Base-by-base conservation (phyloP, 768 basidiomycete genomes). In the Boletus tylopilopsis region DNA sequence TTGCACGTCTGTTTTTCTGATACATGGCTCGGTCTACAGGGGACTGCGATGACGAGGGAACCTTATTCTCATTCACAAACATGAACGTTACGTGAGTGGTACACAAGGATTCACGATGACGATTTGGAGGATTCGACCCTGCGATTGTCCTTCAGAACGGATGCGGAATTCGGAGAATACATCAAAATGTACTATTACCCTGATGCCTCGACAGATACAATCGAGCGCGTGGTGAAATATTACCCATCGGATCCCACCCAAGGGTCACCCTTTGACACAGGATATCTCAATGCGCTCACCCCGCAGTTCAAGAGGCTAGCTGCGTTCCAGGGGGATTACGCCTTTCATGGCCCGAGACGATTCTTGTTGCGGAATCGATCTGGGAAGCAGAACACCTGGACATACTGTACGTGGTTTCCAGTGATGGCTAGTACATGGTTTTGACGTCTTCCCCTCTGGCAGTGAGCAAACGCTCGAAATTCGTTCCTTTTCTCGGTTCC, bases 211-310 rank as follows among this genome's bases (percentile, higher is more conserved):
- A 1, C 15, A 2, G 19, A 32, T 1, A 59, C 59, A 22, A 19
- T 74, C 4, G 55, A 64, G 13, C 46, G 58, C 12, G 38, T 78
- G n/a, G 47, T 54, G 49, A 19, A 1, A 3, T 23, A 54, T 41
- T 79, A 78, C 50, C 72, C 79, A 0, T 48, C 58, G 0, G 71
- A 76, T 42, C 57, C 71, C 2, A 61, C 66, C 1, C 56, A 72
- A 45, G 81, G 81, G 16, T 81, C 79, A 0, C 81, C 81, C 0
- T 84, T 76, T 53, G 70, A 70, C 47, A 82, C 81, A 0, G 71
- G 74, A 0, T 19, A 57, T 33, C 50, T 70, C 16, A 79, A 82
- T 47, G 68, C 70, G 0, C 50, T 76, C 6, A 71, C 73, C 3
- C 73, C 76, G 0, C 71, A 81, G 48, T 80, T 69, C 63, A 82